These are phyloP conservation scores for Aspergillus wentii DNA, from an alignment of 495 filamentous ascomycete species.

Conservation along the genomic window DNA sequence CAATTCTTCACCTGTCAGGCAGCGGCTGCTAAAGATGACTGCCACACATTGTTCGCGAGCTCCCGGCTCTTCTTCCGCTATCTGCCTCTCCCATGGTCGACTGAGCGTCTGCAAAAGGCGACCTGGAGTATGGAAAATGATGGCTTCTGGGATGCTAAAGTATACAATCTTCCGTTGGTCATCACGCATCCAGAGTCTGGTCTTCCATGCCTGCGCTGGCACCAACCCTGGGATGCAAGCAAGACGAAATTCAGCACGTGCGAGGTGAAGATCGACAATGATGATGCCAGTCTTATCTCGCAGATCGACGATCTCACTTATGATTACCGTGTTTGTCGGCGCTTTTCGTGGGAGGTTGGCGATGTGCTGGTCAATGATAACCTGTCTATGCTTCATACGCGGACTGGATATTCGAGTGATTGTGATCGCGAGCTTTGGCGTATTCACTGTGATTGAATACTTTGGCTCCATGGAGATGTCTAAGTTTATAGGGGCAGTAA, in stretches of 20 bases:
- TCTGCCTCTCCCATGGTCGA: conserved; percentile 33
- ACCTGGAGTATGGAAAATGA: conserved; percentile 27
- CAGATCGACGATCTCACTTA: conserved; percentile 36
- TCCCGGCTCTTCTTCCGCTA: conserved; percentile 48
- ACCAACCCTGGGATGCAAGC: conserved; percentile 47
- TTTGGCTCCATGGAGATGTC: too few species aligned
- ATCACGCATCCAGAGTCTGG: conserved; percentile 39
- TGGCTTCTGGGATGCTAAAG: conserved; percentile 21
- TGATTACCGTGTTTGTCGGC: conserved; percentile 45
- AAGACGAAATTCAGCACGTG: conserved; percentile 45
- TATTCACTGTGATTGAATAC: conserved; percentile 41
- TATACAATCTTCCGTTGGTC: conserved; percentile 42
- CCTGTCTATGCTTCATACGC: conserved; percentile 45
- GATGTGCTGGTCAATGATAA: conserved; percentile 55
- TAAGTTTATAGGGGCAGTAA: too few species aligned
- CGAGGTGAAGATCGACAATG: conserved; percentile 42
- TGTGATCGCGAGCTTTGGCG: conserved; percentile 47
- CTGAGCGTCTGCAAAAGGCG: conserved; percentile 29
- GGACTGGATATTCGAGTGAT: conserved; percentile 37
- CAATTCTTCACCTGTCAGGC: conserved; percentile 49
- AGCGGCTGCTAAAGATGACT: conserved; percentile 40
- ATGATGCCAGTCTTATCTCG: conserved; percentile 14
- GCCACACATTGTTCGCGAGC: conserved; percentile 47
- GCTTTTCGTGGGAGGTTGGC: conserved; percentile 46
- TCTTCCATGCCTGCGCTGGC: conserved; percentile 45